Conservation (phyloP, 192 early-diverging fungal genomes). For the Cladochytrium replicatum region DNA sequence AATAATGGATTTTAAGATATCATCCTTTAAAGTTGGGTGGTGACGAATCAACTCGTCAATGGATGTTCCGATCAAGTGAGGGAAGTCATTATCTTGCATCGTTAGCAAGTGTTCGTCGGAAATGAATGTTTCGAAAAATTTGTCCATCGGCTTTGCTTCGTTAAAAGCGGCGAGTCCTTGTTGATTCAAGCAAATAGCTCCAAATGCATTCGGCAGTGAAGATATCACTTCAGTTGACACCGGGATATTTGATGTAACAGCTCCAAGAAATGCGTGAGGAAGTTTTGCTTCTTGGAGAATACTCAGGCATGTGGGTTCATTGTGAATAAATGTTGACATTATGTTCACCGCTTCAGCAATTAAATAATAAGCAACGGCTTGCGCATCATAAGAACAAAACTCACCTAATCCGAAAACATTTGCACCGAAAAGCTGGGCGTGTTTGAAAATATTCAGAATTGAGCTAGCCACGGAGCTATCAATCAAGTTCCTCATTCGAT, state of each 20-base stretch:
- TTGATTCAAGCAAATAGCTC: conserved; percentile 89
- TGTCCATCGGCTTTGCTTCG: conserved; percentile 54
- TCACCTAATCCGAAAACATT: conserved; percentile 67
- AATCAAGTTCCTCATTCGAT: conserved; percentile 88
- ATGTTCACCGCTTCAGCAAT: conserved; percentile 67
- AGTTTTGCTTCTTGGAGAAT: conserved; percentile 90
- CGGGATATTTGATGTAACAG: conserved; percentile 39
- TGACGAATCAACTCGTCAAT: conserved; percentile 96
- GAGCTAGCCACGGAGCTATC: conserved; percentile 75
- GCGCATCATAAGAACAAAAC: neutral
- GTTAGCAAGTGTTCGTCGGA: conserved; percentile 63
- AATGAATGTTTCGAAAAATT: conserved; percentile 69
- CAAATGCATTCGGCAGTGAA: conserved; percentile 84
- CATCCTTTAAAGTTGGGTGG: conserved; percentile 72
- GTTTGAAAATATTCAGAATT: conserved; percentile 59
- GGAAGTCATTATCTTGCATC: conserved; percentile 74
- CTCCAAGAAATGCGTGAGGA: conserved; percentile 69
- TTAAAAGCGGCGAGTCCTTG: conserved; percentile 77
- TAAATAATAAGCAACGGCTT: neutral
- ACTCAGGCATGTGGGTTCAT: conserved; percentile 88
- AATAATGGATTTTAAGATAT: conserved; percentile 60
- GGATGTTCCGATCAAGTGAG: conserved; percentile 68
- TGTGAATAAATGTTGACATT: conserved; percentile 93
- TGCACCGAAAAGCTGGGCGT: conserved; percentile 67
- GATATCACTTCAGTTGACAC: conserved; percentile 36